phyloP scores from a whole-genome alignment of 495 filamentous ascomycete species.

The Aspergillus coremiiformis region DNA sequence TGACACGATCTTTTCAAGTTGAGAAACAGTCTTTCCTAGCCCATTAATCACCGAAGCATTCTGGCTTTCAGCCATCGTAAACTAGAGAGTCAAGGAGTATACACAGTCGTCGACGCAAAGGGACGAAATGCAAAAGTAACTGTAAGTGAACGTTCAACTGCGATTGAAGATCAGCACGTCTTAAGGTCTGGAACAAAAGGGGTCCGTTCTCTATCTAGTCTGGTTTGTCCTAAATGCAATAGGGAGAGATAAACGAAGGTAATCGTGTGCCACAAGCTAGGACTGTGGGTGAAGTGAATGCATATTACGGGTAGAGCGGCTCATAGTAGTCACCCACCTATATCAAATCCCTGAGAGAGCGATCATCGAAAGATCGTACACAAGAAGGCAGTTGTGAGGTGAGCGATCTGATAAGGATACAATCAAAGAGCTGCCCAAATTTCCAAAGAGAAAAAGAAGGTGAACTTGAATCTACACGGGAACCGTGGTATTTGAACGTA shows the following conservation, averaged over 20 bases:
- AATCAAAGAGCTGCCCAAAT: background rate
- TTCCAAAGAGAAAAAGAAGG: background rate
- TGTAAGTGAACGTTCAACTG: too few relatives aligned
- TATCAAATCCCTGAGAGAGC: background rate
- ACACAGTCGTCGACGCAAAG: background rate
- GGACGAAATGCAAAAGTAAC: background rate
- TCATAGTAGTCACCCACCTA: background rate
- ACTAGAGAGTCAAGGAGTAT: background rate
- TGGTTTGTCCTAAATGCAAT: too few relatives aligned
- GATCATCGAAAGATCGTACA: background rate
- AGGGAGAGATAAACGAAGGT: too few relatives aligned
- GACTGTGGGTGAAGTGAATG: too few relatives aligned
- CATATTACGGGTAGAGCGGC: too few relatives aligned
- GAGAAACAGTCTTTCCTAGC: slow-evolving; percentile 34
- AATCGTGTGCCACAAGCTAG: too few relatives aligned
- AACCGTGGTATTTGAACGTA: background rate
- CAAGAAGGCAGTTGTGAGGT: background rate
- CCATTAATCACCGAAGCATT: slow-evolving; percentile 16
- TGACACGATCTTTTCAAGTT: slow-evolving; percentile 48
- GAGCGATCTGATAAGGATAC: background rate
- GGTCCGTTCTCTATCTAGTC: too few relatives aligned
- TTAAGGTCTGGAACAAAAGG: too few relatives aligned
- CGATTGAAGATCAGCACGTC: too few relatives aligned
- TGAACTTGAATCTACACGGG: background rate
- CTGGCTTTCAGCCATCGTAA: slow-evolving; percentile 21